Evolutionary conservation across 495 filamentous ascomycete species (phyloP), one percentile per base, ranked within the genome.

Genomic region (Penicillium arizonense): DNA sequence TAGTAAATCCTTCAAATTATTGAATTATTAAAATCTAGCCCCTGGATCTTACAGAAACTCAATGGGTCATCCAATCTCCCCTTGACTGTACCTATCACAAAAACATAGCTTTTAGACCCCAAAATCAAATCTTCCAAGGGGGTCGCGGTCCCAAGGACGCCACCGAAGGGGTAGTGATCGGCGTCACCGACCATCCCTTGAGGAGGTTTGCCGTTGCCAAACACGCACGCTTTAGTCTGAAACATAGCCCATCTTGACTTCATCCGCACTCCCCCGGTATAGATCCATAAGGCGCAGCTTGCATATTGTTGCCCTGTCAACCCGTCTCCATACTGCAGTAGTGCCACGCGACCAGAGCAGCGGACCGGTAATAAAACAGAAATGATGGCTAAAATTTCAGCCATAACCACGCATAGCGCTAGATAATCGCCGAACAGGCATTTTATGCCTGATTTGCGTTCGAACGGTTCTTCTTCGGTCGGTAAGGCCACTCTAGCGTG

Each of bases 221-320:
- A 40, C 52, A 51, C 26, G 20, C 10, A 52, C 36, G 20, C 45
- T 28, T 55, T 57, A 53, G 57, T 63, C 55, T 66, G 60, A 63
- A 63, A 63, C 57, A 20, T 36, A 40, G 52, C 21, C 41, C 40
- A 49, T 46, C 14, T 53, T 21, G 18, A 30, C 45, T 34, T 18
- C 39, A 45, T 44, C 44, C 5, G 30, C 20, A n/a, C 4, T 32
- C 35, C 23, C 23, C 18, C 53, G 56, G 38, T 34, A 46, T 39
- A 35, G 43, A 51, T 61, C 24, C 55, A 57, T 55, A 54, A 54
- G 16, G 47, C 30, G 52, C 47, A 50, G 32, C 55, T 52, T 30
- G 50, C 37, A 55, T 13, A 34, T 26, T 18, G 63, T 67, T 61
- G 50, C 63, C 53, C 12, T 36, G 41, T 53, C 63, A 67, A 67